A percentile compares a stretch with the other conserved stretches of the same genome.
phyloP scores from a whole-genome alignment of 2,329 filamentous ascomycete genomes.

The Ambrosiella xylebori region DNA sequence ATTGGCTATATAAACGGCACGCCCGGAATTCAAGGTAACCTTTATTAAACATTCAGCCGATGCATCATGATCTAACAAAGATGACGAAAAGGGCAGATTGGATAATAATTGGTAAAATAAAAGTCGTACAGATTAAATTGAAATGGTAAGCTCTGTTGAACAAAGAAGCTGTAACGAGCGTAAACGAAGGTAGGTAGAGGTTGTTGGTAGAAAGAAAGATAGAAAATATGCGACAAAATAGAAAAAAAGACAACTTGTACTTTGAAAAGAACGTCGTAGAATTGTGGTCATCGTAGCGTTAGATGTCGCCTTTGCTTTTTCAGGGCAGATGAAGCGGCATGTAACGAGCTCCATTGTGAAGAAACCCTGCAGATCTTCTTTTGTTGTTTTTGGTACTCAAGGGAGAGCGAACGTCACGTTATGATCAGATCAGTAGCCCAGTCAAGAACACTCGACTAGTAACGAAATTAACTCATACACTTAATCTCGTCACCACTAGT shows the following conservation, averaged over 20 bases:
- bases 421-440: too few relatives aligned
- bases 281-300: slow-evolving; percentile 6
- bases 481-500: neutral
- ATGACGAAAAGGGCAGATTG: neutral
- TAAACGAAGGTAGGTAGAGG: slow-evolving; percentile 1
- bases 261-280: slow-evolving; percentile 3
- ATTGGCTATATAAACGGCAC: too few relatives aligned
- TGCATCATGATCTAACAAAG: neutral
- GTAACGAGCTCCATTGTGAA: slow-evolving; percentile 3
- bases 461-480: neutral
- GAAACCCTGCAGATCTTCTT: neutral
- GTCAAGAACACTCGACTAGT: neutral
- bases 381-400: neutral
- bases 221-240: neutral
- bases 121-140: neutral
- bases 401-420: neutral
- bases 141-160: neutral
- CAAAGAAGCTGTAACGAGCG: neutral
- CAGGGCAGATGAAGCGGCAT: neutral
- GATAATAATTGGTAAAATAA: neutral
- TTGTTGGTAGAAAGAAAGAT: neutral
- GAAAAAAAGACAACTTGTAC: neutral
- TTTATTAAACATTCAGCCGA: too few relatives aligned
- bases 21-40: too few relatives aligned
- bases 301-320: neutral